Percentiles rank a stretch among this genome's conserved stretches.
Conservation (phyloP, 2,329 filamentous ascomycete species). For the Tolypocladium pustulatum region DNA sequence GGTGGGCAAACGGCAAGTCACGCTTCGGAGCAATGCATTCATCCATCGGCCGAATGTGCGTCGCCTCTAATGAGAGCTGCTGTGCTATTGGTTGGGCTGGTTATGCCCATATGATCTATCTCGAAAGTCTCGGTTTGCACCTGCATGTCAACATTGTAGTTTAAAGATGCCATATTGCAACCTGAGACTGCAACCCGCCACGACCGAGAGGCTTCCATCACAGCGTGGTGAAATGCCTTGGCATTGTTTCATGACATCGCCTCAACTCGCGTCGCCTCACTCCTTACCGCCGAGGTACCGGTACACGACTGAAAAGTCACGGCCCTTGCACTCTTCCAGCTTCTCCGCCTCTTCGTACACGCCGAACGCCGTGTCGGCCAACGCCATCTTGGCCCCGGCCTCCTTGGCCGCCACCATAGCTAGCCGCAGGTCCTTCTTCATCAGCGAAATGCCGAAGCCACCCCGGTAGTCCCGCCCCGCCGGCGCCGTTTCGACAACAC, state of each 20-base stretch:
- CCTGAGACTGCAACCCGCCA: no score
- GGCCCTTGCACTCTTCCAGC: conserved; percentile 50
- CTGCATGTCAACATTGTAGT: no score
- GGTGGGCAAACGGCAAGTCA: background rate
- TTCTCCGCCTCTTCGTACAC: conserved; percentile 60
- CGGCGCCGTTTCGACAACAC: conserved; percentile 67
- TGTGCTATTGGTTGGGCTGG: no score
- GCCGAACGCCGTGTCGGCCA: conserved; percentile 51
- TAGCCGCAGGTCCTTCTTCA: conserved; percentile 70
- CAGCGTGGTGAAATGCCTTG: background rate
- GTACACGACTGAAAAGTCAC: conserved; percentile 77
- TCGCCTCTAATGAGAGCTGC: background rate
- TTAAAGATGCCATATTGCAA: no score
- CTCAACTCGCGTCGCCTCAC: background rate
- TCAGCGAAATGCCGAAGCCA: conserved; percentile 66
- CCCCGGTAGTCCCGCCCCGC: conserved; percentile 66
- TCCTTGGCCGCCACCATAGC: conserved; percentile 63
- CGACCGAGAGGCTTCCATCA: no score
- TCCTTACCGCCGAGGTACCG: conserved; percentile 53
- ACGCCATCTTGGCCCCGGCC: conserved; percentile 52
- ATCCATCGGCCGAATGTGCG: background rate
- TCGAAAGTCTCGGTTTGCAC: no score
- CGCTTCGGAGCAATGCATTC: background rate
- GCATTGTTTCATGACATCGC: no score
- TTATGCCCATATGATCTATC: no score